Base-by-base conservation (phyloP, 2,329 filamentous ascomycete genomes). In the Macrophomina phaseolina region DNA sequence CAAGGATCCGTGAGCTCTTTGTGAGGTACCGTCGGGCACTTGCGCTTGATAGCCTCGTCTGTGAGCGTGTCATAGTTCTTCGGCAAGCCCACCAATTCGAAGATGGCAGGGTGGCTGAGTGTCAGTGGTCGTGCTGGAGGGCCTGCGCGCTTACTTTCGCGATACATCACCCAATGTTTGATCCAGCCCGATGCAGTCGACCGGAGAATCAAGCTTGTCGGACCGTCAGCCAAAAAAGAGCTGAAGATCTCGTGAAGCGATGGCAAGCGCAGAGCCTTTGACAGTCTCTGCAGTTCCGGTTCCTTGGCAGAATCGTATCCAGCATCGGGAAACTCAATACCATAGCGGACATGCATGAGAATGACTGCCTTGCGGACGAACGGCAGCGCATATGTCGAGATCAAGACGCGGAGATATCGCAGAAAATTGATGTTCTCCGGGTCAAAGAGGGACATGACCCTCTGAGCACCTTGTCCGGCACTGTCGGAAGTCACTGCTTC, bases 41-140 rank as follows among this genome's bases (percentile, higher is more conserved):
- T 89, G 63, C 91, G 84, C 70, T 89, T 89, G 71, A 95, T 94
- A 32, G 93, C 92, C 79, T 97, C 94, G 74, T 97, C 94, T 67
- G 97, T 97, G 45, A 99, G 84, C 2, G 89, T 90, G 77, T 98
- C 95, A 76, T 93, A 99, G 73, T 94, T 93, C 79, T 91, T 92
- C 0, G 95, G 95, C 58, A 99, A 81, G 1, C 95, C 95, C 12
- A 99, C 90, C 30, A 99, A 87, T 78, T 99, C 95, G 74, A 95
- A 97, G 70, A 99, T 97, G 55, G 89, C 90, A 0, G 95, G 96
- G 76, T 99, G 95, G 65, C 91, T 89, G 16, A 89, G 80, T 40
- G 81, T 83, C 28, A 72, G 86, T 72, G 70, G 85, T 49, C 75
- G 77, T 63, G 76, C 76, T 28, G 58, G 58, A 49, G 58, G 45